A percentile compares a stretch with the other conserved stretches of the same genome.
Conservation (phyloP, 176 grass and related monocot species). For the Sorghum bicolor region Sorghum_bicolor_NCBIv3 NC_012872.2:73041001-73041500, state of each 20-base stretch:
- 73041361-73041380: constrained; percentile 61
- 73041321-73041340: constrained; percentile 16
- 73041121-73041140: background rate
- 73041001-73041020: background rate
- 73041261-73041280: constrained; percentile 20
- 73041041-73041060: constrained; percentile 47
- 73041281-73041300: constrained; percentile 66
- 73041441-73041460: constrained; percentile 76
- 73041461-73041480: constrained; percentile 43
- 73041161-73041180: constrained; percentile 76
- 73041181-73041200: constrained; percentile 50
- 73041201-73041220: constrained; percentile 12
- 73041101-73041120: constrained; percentile 27
- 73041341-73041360: constrained; percentile 84
- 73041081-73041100: background rate
- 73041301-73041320: constrained; percentile 52
- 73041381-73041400: constrained; percentile 52
- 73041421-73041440: constrained; percentile 76
- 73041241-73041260: constrained; percentile 11
- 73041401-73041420: constrained; percentile 53
- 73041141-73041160: constrained; percentile 34
- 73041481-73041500: constrained; percentile 38
- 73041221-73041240: constrained; percentile 34
- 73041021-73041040: constrained; percentile 67
- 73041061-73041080: constrained; percentile 9